These are phyloP conservation scores for Balansia obtecta DNA, from an alignment of 2,329 filamentous ascomycete species.

Conservation along the genomic window DNA sequence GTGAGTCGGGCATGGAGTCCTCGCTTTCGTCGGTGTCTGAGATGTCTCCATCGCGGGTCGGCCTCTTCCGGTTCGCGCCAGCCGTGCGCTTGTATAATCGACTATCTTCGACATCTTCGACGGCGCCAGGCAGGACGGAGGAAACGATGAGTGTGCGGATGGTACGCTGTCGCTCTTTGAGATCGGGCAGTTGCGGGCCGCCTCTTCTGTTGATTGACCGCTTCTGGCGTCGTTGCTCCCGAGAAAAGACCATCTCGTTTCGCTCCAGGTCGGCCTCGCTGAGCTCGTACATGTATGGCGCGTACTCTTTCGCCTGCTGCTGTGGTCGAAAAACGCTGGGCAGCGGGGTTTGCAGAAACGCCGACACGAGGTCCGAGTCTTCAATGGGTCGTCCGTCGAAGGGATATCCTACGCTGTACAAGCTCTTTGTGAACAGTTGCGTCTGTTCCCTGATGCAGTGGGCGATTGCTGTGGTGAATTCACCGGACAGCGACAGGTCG, in stretches of 20 bases:
- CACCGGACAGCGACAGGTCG: constrained; percentile 82
- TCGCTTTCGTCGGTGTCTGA: constrained; percentile 91
- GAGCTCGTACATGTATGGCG: constrained; percentile 86
- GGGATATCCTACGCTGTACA: constrained; percentile 86
- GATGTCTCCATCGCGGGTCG: constrained; percentile 49
- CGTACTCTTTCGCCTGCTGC: constrained; percentile 87
- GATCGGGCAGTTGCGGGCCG: constrained; percentile 84
- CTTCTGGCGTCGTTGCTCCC: constrained; percentile 90
- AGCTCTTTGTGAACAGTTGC: constrained; percentile 83
- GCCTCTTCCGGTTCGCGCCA: constrained; percentile 45
- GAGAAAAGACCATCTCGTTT: constrained; percentile 83
- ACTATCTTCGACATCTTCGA: constrained; percentile 67
- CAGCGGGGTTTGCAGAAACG: constrained; percentile 77
- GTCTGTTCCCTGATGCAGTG: constrained; percentile 95
- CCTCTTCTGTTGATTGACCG: constrained; percentile 87
- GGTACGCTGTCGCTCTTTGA: constrained; percentile 87
- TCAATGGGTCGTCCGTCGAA: constrained; percentile 92
- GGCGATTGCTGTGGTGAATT: constrained; percentile 94
- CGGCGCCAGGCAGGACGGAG: constrained; percentile 81
- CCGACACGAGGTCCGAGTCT: constrained; percentile 74
- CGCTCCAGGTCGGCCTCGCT: constrained; percentile 82
- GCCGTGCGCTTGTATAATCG: constrained; percentile 72
- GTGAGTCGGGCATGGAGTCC: constrained; percentile 77
- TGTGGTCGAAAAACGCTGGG: constrained; percentile 76
- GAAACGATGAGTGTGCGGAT: constrained; percentile 88